These are phyloP conservation scores for Monilinia polystroma DNA, from an alignment of 2,329 filamentous ascomycete genomes.

Conservation along the genomic window DNA sequence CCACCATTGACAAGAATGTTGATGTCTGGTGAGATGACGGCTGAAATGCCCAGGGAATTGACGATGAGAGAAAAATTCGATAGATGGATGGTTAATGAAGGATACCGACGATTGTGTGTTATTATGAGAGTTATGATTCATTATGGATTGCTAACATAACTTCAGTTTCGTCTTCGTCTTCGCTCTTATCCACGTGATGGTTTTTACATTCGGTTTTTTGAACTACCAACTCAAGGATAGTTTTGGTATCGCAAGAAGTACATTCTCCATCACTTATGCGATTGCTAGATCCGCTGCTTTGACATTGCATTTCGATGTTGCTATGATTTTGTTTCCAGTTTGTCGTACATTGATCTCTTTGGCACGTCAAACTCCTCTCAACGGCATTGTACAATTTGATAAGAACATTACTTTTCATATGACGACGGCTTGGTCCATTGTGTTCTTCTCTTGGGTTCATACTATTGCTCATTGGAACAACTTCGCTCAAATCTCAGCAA, in stretches of 20 bases:
- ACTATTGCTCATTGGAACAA: slow-evolving; percentile 87
- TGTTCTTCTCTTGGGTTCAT: slow-evolving; percentile 85
- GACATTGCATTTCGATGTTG: slow-evolving; percentile 78
- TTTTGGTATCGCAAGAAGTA: slow-evolving; percentile 61
- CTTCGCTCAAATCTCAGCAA: slow-evolving; percentile 71
- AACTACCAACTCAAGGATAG: slow-evolving; percentile 79
- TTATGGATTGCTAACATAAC: slow-evolving; percentile 36
- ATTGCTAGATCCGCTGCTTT: slow-evolving; percentile 75
- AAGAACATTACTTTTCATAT: slow-evolving; percentile 91
- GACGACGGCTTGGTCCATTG: slow-evolving; percentile 80
- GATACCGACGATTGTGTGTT: slow-evolving; percentile 74
- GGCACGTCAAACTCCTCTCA: slow-evolving; percentile 74
- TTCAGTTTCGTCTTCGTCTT: slow-evolving; percentile 74
- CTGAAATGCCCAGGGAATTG: slow-evolving; percentile 67
- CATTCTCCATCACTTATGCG: slow-evolving; percentile 73
- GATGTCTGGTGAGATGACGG: slow-evolving; percentile 78
- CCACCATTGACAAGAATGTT: slow-evolving; percentile 80
- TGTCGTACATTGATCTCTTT: slow-evolving; percentile 83
- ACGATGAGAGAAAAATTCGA: slow-evolving; percentile 71
- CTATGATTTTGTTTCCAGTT: slow-evolving; percentile 75
- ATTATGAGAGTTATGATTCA: slow-evolving; percentile 7
- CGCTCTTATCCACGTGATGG: slow-evolving; percentile 68
- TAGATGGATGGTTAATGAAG: slow-evolving; percentile 87
- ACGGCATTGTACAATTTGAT: slow-evolving; percentile 84
- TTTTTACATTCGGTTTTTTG: slow-evolving; percentile 78